Conservation (phyloP, 1,284 basidiomycete genomes). For the Volvariella surrecta region DNA sequence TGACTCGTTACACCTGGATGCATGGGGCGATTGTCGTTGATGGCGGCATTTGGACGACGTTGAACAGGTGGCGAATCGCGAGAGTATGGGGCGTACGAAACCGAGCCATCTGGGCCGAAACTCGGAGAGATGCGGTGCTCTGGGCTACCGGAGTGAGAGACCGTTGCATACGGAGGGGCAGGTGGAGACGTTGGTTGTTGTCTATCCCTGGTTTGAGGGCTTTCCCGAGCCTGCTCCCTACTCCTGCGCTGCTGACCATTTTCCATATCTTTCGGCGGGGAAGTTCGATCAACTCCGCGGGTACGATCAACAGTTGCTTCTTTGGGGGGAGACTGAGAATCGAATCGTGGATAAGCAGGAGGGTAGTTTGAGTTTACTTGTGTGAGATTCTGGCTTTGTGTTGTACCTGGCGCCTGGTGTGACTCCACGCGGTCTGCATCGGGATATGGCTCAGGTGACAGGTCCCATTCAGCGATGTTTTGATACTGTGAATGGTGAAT, state of each 20-base stretch:
- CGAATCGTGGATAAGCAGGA: conserved; percentile 20
- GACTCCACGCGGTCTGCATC: conserved; percentile 56
- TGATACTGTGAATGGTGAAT: conserved; percentile 44
- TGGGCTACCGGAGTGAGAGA: conserved; percentile 34
- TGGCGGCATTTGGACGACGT: conserved; percentile 34
- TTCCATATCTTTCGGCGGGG: conserved; percentile 40
- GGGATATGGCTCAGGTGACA: conserved; percentile 60
- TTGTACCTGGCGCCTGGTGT: conserved; percentile 26
- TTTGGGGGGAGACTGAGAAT: conserved; percentile 35
- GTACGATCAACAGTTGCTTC: conserved; percentile 49
- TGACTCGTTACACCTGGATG: conserved; percentile 31
- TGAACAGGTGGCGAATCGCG: conserved; percentile 34
- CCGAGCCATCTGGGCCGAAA: conserved; percentile 40
- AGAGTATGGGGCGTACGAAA: conserved; percentile 41
- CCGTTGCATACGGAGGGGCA: conserved; percentile 30
- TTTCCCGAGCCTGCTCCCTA: conserved; percentile 37
- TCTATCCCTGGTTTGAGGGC: conserved; percentile 41
- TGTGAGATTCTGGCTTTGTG: conserved; percentile 15
- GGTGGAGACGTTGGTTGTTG: conserved; percentile 22
- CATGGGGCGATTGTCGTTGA: not conserved
- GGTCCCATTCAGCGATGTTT: conserved; percentile 49
- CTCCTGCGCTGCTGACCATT: conserved; percentile 26
- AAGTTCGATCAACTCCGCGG: conserved; percentile 40
- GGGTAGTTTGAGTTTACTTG: conserved; percentile 13
- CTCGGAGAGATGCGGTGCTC: conserved; percentile 50